These are phyloP conservation scores for Acacia pycnantha DNA, from an alignment of 331 rosid species.

Conservation along the genomic window DNA sequence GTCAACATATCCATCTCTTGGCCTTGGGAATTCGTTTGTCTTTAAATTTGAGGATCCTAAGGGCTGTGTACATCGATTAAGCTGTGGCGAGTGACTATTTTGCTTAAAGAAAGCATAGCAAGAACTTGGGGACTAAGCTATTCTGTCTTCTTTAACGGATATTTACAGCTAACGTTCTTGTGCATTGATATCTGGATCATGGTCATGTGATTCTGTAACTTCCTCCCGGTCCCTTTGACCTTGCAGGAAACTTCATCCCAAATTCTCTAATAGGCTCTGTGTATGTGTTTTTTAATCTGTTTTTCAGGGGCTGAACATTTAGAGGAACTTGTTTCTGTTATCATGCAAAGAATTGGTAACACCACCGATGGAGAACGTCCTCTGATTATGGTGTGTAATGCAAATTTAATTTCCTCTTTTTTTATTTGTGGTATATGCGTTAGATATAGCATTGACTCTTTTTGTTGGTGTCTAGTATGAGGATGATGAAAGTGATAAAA, in stretches of 20 bases:
- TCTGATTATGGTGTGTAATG: slow-evolving; percentile 58
- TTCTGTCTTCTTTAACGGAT: not conserved
- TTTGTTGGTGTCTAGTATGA: slow-evolving; percentile 54
- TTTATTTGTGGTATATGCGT: slow-evolving; percentile 1
- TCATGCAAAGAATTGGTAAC: slow-evolving; percentile 63
- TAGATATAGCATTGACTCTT: slow-evolving; percentile 1
- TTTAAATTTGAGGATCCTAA: slow-evolving; percentile 82
- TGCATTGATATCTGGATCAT: not conserved
- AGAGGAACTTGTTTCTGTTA: slow-evolving; percentile 67
- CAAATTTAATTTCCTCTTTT: slow-evolving; percentile 18
- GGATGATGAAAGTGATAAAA: slow-evolving; percentile 94
- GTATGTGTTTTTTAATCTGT: not conserved
- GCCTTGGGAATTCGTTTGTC: slow-evolving; percentile 71
- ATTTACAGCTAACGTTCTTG: slow-evolving; percentile 9
- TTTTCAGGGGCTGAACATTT: slow-evolving; percentile 64
- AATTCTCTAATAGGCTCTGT: not conserved
- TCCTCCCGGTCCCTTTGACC: not conserved
- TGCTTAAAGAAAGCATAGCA: slow-evolving; percentile 14
- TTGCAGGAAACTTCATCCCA: not conserved
- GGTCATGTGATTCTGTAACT: not conserved
- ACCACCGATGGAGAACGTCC: slow-evolving; percentile 50
- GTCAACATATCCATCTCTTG: slow-evolving; percentile 55
- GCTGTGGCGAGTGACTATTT: slow-evolving; percentile 49
- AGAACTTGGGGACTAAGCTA: not conserved
- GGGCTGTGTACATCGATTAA: slow-evolving; percentile 82